Evolutionary conservation across 108 stramenopile species (phyloP).

Genomic region (Nitzschia sp.): DNA sequence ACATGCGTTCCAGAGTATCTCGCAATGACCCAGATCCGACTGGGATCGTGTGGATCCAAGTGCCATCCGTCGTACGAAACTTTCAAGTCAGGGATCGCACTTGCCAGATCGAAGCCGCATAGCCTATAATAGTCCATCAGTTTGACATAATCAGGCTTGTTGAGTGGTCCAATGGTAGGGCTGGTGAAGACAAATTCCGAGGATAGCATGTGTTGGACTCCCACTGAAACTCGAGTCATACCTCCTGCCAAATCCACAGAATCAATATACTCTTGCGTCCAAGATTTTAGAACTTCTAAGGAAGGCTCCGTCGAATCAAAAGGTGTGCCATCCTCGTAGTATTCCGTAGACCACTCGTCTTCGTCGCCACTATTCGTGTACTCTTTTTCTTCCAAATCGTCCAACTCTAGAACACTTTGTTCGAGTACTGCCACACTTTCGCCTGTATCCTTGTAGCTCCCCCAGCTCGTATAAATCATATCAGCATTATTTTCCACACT

Average conservation of each 20-base stretch:
- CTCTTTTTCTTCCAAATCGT: neutral
- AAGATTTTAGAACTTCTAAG: constrained; percentile 15
- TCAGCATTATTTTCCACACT: neutral
- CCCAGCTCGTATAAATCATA: constrained; percentile 1
- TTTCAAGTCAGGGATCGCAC: constrained; percentile 28
- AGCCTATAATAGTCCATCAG: constrained; percentile 29
- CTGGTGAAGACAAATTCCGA: constrained; percentile 30
- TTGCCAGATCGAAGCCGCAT: constrained; percentile 28
- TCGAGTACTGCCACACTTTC: neutral
- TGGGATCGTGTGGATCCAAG: constrained; percentile 30
- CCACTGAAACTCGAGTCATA: constrained; percentile 33
- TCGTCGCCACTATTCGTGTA: neutral
- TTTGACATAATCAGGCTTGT: constrained; percentile 27
- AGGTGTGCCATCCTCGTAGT: neutral
- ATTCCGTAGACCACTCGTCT: neutral
- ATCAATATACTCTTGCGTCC: constrained; percentile 28
- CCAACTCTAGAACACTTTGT: neutral
- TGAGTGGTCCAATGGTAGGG: constrained; percentile 27
- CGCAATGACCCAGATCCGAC: constrained; percentile 27
- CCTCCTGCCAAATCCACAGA: constrained; percentile 31
- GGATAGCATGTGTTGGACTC: constrained; percentile 17
- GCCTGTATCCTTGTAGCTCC: neutral
- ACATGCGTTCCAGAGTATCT: constrained; percentile 36
- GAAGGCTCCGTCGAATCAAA: constrained; percentile 11
- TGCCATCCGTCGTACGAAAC: constrained; percentile 39